Base-by-base conservation (phyloP, 305 asterid species). In the Fraxinus xanthoxyloides region DNA sequence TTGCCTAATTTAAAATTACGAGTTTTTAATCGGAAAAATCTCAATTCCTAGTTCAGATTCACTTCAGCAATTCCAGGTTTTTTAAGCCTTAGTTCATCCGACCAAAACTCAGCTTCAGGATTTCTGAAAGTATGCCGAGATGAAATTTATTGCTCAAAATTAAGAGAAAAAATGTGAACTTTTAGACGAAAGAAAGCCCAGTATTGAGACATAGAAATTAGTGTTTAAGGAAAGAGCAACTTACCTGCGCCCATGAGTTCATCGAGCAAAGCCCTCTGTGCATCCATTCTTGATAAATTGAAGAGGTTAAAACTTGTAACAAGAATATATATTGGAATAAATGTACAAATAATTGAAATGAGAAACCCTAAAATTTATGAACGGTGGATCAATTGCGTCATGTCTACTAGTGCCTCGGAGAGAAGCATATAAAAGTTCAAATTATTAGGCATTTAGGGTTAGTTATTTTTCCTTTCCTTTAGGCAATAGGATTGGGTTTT, bases 191-290 rank as follows among this genome's bases (percentile, higher is more conserved):
- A 54, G 19, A 63, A 21, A 34, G 3, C 40, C 40, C 65, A 2
- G 32, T 77, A 85, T 79, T 31, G 46, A 72, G 46, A 81, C 75
- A 31, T 9, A 38, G 67, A 73, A 77, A 70, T 77, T 63, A 26
- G 89, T 87, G 84, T 65, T 82, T 75, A 72, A 73, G 76, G 70
- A n/a, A 67, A 80, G 30, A 10, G 79, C 48, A 24, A 72, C 82
- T 76, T 82, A 96, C 98, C 97, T 84, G 98, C 86, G 87, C 99
- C 99, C 97, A 95, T 93, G 86, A 95, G 99, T 90, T 95, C 99
- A 88, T 95, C 99, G 35, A 95, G 95, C 91, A 95, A 89, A 84
- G 99, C 97, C 88, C 98, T 91, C 87, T 95, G 99, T 80, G 99
- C 99, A 82, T 95, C 98, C 99, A 95, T 95, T 82, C 75, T 79